These are phyloP conservation scores for Pholiota adiposa DNA, from an alignment of 1,284 basidiomycete species.

Conservation along the genomic window DNA sequence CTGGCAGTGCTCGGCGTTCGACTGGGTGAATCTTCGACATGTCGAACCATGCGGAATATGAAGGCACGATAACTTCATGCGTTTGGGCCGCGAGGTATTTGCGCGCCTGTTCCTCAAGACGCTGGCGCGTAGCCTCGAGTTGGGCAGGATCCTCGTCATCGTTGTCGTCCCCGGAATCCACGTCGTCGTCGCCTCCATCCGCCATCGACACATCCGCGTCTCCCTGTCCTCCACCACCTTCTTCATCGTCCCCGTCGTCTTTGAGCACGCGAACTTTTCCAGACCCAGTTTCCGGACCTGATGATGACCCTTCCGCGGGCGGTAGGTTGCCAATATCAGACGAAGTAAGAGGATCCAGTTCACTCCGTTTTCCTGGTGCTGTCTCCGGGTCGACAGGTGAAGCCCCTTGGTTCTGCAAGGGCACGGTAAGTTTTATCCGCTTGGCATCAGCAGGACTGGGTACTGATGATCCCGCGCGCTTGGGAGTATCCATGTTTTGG, in stretches of 20 bases:
- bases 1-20: slow-evolving; percentile 91
- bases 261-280: slow-evolving; percentile 58
- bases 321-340: slow-evolving; percentile 75
- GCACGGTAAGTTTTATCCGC: slow-evolving; percentile 66
- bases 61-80: slow-evolving; percentile 96
- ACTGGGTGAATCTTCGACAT: slow-evolving; percentile 93
- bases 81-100: slow-evolving; percentile 97
- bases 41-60: slow-evolving; percentile 98
- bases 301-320: slow-evolving; percentile 45
- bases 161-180: slow-evolving; percentile 71
- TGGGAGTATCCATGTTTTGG: slow-evolving; percentile 66
- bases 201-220: slow-evolving; percentile 65
- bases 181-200: slow-evolving; percentile 71
- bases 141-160: slow-evolving; percentile 83
- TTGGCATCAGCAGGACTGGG: slow-evolving; percentile 62
- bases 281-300: slow-evolving; percentile 48
- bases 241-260: slow-evolving; percentile 66
- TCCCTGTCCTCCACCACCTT: slow-evolving; percentile 49
- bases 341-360: slow-evolving; percentile 73
- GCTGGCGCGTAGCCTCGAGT: slow-evolving; percentile 75
- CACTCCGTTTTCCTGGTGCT: slow-evolving; percentile 74
- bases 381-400: slow-evolving; percentile 75
- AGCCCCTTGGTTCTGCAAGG: slow-evolving; percentile 64
- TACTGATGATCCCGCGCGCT: slow-evolving; percentile 71
- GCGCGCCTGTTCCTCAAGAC: slow-evolving; percentile 85